Evolutionary conservation across 2,329 filamentous ascomycete species (phyloP), one percentile per base, ranked within the genome.

Genomic region (Coniochaeta pulveracea): DNA sequence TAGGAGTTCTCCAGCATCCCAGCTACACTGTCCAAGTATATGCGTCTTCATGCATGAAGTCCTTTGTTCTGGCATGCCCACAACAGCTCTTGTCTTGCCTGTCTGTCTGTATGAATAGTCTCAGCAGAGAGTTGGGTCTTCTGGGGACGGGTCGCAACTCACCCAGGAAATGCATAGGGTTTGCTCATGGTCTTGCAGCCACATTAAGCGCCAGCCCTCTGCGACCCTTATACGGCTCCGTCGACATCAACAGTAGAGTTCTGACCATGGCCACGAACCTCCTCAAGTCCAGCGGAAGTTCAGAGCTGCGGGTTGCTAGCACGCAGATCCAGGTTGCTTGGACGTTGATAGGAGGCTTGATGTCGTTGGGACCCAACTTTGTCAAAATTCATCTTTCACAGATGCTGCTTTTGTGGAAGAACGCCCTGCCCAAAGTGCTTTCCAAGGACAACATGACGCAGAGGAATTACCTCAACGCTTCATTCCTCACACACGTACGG

Each of bases 301-400:
- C 85, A 1, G 89, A 98, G 51, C 64, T 98, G 34, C 78, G 89
- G 18, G 77, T 91, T 22, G 93, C 91, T 6, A 85, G 85, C 47
- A 94, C 86, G 2, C 91, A 98, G 50, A 86, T 98, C 16, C 91
- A 98, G 52, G 88, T 98, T 3, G 91, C 91, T 5, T 98, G 91
- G 89, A 93, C 93, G 30, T 64, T 98, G 37, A 93, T 98, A 29
- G 91, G 93, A 23, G 91, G 93, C 0, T 63, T 98, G 35, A 96
- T 96, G 89, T 86, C 88, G 1, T 69, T 98, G 1, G 91, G 91
- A 0, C 89, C 91, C 4, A 96, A 94, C 54, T 98, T 98, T 54
- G 89, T 96, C 56, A 98, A 98, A 59, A 96, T 96, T 16, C 91
- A 98, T 56, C 69, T 98, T 6, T 89, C 88, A 3, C 91, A 98